Percentiles rank a stretch among this genome's conserved stretches.
phyloP scores from a whole-genome alignment of 805 yeast species.

The Candida verbasci region DNA sequence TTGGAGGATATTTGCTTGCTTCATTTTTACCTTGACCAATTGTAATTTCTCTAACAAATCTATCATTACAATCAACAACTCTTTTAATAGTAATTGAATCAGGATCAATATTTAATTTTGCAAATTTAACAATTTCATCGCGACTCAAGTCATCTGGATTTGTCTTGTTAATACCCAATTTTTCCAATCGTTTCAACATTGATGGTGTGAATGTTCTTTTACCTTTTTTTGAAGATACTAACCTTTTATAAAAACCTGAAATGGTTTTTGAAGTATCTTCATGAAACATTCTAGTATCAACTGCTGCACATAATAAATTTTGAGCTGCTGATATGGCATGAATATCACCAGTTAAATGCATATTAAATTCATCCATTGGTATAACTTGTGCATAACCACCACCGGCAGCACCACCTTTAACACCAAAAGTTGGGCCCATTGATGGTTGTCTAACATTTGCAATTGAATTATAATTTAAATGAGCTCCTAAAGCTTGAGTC shows the following conservation, averaged over 20 bases:
- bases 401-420: slow-evolving; percentile 99
- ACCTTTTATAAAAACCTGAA: slow-evolving; percentile 72
- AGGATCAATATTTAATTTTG: slow-evolving; percentile 85
- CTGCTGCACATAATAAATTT: slow-evolving; percentile 91
- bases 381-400: slow-evolving; percentile 98
- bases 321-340: slow-evolving; percentile 95
- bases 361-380: slow-evolving; percentile 98
- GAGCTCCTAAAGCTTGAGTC: slow-evolving; percentile 96
- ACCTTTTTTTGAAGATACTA: slow-evolving; percentile 85
- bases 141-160: slow-evolving; percentile 76
- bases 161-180: slow-evolving; percentile 76
- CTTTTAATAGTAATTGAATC: slow-evolving; percentile 86
- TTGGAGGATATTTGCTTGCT: slow-evolving; percentile 64
- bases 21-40: slow-evolving; percentile 92
- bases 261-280: slow-evolving; percentile 80
- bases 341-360: slow-evolving; percentile 96
- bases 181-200: slow-evolving; percentile 69
- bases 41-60: slow-evolving; percentile 83
- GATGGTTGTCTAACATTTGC: slow-evolving; percentile 98
- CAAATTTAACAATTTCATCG: slow-evolving; percentile 72
- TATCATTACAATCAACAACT: slow-evolving; percentile 92
- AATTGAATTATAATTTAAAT: slow-evolving; percentile 72
- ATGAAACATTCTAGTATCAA: slow-evolving; percentile 96
- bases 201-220: slow-evolving; percentile 72
- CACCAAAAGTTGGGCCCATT: slow-evolving; percentile 98